Evolutionary conservation across 805 yeast genomes (phyloP).

Genomic region (Candida sakaeoensis): DNA sequence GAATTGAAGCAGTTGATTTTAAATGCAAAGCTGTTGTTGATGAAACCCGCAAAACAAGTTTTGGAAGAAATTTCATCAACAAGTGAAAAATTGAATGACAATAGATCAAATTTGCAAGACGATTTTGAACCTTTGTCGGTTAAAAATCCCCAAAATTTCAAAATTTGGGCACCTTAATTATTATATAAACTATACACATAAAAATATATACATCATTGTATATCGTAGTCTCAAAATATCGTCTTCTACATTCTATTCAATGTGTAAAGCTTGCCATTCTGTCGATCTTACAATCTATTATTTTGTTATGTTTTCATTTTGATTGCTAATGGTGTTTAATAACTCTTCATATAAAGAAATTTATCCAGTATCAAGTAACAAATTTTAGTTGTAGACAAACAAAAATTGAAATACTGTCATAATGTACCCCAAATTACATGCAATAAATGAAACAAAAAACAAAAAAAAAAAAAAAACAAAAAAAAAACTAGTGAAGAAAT

Average conservation of each 20-base stretch:
- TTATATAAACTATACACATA: not conserved
- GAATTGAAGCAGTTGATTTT: constrained; percentile 18
- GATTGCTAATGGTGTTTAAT: too few species aligned
- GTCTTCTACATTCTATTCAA: too few species aligned
- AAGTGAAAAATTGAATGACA: constrained; percentile 1
- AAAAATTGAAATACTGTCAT: too few species aligned
- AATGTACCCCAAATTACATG: too few species aligned
- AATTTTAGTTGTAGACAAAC: too few species aligned
- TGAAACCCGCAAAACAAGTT: constrained; percentile 26
- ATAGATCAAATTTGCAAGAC: constrained; percentile 1
- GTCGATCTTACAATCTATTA: too few species aligned
- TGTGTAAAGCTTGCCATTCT: too few species aligned
- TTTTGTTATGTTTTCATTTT: too few species aligned
- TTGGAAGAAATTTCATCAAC: constrained; percentile 10
- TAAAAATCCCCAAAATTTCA: constrained; percentile 39
- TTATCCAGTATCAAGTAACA: too few species aligned
- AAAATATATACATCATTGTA: too few species aligned
- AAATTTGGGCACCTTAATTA: constrained; percentile 41
- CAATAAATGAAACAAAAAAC: not conserved
- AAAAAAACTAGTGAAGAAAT: not conserved
- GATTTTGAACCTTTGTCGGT: constrained; percentile 34
- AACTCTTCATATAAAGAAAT: too few species aligned
- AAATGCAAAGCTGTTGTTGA: constrained; percentile 31
- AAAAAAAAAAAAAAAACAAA: not conserved
- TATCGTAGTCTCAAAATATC: too few species aligned